phyloP scores from a whole-genome alignment of 2,329 filamentous ascomycete species.

The Penicillium verrucosum region DNA sequence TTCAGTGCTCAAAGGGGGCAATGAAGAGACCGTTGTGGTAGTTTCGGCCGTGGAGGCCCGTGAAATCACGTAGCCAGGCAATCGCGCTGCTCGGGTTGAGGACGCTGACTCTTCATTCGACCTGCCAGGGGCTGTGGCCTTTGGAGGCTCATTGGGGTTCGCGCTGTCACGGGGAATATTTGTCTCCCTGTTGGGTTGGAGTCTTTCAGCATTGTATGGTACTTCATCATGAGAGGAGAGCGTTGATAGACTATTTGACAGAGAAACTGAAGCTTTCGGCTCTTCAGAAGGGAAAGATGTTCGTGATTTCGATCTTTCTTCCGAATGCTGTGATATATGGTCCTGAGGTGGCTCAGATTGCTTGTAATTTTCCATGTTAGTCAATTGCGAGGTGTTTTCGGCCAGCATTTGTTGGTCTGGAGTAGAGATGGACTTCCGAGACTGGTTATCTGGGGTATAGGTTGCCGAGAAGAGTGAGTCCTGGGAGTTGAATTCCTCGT shows the following conservation, averaged over 20 bases:
- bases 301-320: conserved; percentile 30
- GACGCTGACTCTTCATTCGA: conserved; percentile 35
- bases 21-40: conserved; percentile 43
- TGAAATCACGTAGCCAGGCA: conserved; percentile 45
- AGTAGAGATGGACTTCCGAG: conserved; percentile 21
- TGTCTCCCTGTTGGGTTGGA: conserved; percentile 28
- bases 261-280: conserved; percentile 25
- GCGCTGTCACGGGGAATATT: conserved; percentile 31
- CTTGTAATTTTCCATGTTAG: conserved; percentile 23
- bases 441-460: conserved; percentile 22
- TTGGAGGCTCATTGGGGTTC: conserved; percentile 27
- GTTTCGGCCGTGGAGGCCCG: conserved; percentile 43
- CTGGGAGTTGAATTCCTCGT: conserved; percentile 28
- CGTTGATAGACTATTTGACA: conserved; percentile 31
- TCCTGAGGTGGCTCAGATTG: conserved; percentile 27
- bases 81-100: conserved; percentile 44
- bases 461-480: conserved; percentile 19
- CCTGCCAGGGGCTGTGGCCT: conserved; percentile 22
- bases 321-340: conserved; percentile 28
- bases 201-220: conserved; percentile 28
- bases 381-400: conserved; percentile 29
- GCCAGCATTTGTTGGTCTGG: conserved; percentile 27
- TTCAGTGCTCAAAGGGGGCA: conserved; percentile 31
- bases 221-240: conserved; percentile 26
- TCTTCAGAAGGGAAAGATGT: conserved; percentile 31